Evolutionary conservation across 225 moss, liverwort and hornwort species (phyloP), one percentile per base, ranked within the genome.

Genomic region (Bryoerythrophyllum caledonicum): DNA sequence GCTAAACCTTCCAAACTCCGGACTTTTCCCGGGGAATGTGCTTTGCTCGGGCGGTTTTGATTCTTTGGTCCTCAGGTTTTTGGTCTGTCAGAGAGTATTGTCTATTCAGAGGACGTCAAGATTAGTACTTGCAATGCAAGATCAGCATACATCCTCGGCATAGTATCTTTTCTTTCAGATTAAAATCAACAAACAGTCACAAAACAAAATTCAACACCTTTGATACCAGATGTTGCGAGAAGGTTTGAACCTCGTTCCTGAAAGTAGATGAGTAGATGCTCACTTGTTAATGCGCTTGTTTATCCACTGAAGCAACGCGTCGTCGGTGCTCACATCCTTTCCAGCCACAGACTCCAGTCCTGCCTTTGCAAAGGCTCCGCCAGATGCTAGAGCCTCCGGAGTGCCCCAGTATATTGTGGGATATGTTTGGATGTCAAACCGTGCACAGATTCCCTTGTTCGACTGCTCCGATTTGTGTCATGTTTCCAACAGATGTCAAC

Each of bases 371-470:
- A 61, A 61, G 10, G 78, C 80, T 62, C 71, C 80, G 8, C 78
- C 84, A 44, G 62, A 40, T 32, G 80, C 85, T 54, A 88, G 68
- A 71, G 63, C 69, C 55, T 65, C 64, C 57, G 88, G 76, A 82
- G 80, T 28, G 24, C 85, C 88, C 82, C 85, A 85, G 55, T 82
- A 88, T 0, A 88, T 51, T 37, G 88, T 82, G 23, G 85, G 85
- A 53, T 82, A 85, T 11, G 65, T 51, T 75, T 77, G 70, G 48
- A 88, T 75, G 40, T 67, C 77, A 38, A 85, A 88, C 12, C 76
- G 82, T 26, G 65, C 17, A 63, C 85, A 88, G 46, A 88, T 76
- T 14, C 20, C 72, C 44, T 51, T 80, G 54, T 85, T 88, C 17
- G 88, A 78, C 85, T 88, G 78, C 68, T 67, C 70, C 74, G 46